Conservation (phyloP, 2,329 filamentous ascomycete genomes). For the Colletotrichum cordylinicola region DNA sequence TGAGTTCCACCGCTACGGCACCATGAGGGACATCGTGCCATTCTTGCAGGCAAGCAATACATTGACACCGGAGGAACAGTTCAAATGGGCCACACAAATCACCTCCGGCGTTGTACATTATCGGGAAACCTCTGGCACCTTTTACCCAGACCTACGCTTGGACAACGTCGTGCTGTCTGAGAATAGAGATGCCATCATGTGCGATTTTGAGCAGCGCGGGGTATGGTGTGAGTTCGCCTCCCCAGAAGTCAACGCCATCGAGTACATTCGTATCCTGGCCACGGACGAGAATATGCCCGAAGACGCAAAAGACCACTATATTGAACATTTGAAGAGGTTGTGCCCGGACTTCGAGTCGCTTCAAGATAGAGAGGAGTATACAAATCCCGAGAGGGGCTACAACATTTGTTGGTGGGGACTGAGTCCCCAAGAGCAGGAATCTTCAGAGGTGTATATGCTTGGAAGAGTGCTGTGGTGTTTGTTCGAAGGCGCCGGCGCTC, state of each 20-base stretch:
- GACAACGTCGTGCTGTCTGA: conserved; percentile 63
- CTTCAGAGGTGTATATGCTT: conserved; percentile 67
- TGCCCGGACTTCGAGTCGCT: conserved; percentile 53
- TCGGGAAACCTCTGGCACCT: conserved; percentile 48
- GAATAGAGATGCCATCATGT: conserved; percentile 54
- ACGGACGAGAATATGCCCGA: conserved; percentile 51
- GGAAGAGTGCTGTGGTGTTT: conserved; percentile 67
- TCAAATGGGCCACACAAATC: conserved; percentile 61
- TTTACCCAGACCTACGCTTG: conserved; percentile 64
- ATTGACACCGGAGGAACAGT: conserved; percentile 48
- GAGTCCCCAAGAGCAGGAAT: conserved; percentile 56
- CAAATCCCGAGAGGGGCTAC: conserved; percentile 54
- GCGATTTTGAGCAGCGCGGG: conserved; percentile 68
- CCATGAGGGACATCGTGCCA: conserved; percentile 60
- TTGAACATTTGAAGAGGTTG: conserved; percentile 44
- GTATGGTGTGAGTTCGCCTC: conserved; percentile 68
- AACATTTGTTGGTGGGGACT: conserved; percentile 63
- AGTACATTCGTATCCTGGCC: conserved; percentile 62
- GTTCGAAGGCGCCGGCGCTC: conserved; percentile 65
- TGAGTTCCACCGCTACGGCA: conserved; percentile 58
- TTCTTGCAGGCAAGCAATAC: conserved; percentile 51
- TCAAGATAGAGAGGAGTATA: conserved; percentile 48
- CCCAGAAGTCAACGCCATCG: conserved; percentile 64
- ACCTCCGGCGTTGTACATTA: conserved; percentile 57
- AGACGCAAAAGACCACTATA: conserved; percentile 45